A percentile compares a stretch with the other conserved stretches of the same genome.
Conservation (phyloP, 352 stramenopile species). For the Globisporangium carolinianum region DNA sequence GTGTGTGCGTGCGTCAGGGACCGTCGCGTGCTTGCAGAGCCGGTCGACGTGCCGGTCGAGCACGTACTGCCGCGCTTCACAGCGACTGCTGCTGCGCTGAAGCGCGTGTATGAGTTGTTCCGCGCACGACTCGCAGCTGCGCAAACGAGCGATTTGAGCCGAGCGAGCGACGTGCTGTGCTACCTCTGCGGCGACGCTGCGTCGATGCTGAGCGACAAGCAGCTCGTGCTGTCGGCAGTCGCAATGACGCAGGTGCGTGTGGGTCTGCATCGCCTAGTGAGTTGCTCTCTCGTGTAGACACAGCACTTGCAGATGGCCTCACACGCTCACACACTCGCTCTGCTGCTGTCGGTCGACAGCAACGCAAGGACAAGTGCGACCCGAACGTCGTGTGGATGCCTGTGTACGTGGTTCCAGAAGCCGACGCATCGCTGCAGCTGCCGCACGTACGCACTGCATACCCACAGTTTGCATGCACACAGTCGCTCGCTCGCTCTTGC, state of each 20-base stretch:
- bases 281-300: not conserved
- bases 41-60: conserved; percentile 26
- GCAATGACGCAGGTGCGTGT: conserved; percentile 20
- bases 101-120: conserved; percentile 37
- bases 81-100: conserved; percentile 31
- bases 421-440: conserved; percentile 6
- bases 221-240: conserved; percentile 14
- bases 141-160: not conserved
- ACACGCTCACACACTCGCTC: not conserved
- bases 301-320: not conserved
- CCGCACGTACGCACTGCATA: conserved; percentile 2
- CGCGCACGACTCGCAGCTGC: conserved; percentile 2
- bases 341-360: conserved; percentile 7
- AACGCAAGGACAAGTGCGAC: conserved; percentile 13
- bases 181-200: conserved; percentile 29
- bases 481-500: not conserved
- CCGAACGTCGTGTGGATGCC: conserved; percentile 24
- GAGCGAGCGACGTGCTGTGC: conserved; percentile 20
- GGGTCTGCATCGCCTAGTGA: too few relatives aligned
- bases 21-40: conserved; percentile 38
- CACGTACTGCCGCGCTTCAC: conserved; percentile 48
- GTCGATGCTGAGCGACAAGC: conserved; percentile 4
- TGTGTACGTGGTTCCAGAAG: conserved; percentile 16
- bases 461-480: not conserved
- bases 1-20: conserved; percentile 28